These are phyloP conservation scores for Cordyceps farinosa DNA, from an alignment of 2,329 filamentous ascomycete genomes.

Conservation along the genomic window DNA sequence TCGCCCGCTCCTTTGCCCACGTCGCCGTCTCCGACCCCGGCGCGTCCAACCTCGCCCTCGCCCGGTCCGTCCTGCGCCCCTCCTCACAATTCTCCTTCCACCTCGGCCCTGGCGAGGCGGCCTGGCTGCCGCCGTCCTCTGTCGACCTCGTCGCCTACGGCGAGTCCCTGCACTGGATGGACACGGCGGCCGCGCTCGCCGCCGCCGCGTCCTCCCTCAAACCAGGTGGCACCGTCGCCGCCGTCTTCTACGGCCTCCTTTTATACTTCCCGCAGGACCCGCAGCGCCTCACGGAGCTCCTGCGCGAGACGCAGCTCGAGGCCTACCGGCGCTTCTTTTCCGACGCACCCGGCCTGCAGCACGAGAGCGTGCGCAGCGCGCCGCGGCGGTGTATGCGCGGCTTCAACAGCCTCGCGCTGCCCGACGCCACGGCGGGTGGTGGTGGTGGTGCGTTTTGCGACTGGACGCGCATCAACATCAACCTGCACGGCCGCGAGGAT, in stretches of 20 bases:
- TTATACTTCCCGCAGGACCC: neutral
- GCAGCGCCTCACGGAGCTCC: neutral
- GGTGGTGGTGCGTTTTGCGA: neutral
- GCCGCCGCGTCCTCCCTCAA: neutral
- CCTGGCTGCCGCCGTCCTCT: neutral
- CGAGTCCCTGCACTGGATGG: conserved; percentile 1
- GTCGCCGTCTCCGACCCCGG: conserved; percentile 2
- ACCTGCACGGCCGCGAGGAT: neutral
- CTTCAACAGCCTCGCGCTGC: neutral
- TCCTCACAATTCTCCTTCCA: neutral
- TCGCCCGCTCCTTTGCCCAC: neutral
- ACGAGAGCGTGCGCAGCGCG: neutral
- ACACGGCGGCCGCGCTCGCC: neutral
- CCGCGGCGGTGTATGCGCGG: neutral
- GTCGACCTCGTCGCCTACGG: neutral
- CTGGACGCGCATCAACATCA: conserved; percentile 1
- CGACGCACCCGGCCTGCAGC: neutral
- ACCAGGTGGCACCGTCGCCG: conserved; percentile 2
- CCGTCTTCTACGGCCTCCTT: neutral
- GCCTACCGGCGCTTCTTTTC: neutral
- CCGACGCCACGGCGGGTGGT: neutral
- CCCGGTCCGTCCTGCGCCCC: neutral
- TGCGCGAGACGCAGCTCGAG: neutral
- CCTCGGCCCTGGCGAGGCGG: neutral
- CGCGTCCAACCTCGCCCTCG: neutral